phyloP scores from a whole-genome alignment of 2,329 filamentous ascomycete species.

The Stagonosporopsis rhizophila region DNA sequence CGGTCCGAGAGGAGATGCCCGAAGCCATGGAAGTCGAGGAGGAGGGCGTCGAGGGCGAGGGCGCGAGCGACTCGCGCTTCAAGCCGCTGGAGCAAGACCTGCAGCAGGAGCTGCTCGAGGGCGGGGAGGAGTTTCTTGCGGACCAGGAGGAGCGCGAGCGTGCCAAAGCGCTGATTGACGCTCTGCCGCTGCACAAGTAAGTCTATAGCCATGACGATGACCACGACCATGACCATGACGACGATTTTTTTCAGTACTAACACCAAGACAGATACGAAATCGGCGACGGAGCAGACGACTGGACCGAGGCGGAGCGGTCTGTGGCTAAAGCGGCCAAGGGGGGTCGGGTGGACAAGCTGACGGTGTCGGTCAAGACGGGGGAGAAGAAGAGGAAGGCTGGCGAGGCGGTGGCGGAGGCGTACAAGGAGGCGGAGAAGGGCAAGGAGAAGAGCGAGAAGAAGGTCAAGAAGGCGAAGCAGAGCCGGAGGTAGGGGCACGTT shows the following conservation, averaged over 20 bases:
- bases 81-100: constrained; percentile 74
- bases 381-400: constrained; percentile 78
- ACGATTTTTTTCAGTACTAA: constrained; percentile 1
- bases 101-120: constrained; percentile 84
- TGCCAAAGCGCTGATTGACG: constrained; percentile 87
- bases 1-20: constrained; percentile 59
- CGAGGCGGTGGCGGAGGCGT: constrained; percentile 59
- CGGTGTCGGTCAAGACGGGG: constrained; percentile 81
- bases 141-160: constrained; percentile 71
- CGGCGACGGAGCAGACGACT: constrained; percentile 58
- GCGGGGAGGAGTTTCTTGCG: constrained; percentile 75
- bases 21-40: constrained; percentile 51
- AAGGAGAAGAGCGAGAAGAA: constrained; percentile 46
- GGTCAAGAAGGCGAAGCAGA: constrained; percentile 38
- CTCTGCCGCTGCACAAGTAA: constrained; percentile 85
- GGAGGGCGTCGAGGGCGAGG: constrained; percentile 57
- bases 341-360: constrained; percentile 60
- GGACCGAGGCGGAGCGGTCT: constrained; percentile 75
- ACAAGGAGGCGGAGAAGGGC: constrained; percentile 47
- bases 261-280: constrained; percentile 51
- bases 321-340: constrained; percentile 60
- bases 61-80: constrained; percentile 68
- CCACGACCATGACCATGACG: too few relatives aligned
- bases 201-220: constrained; percentile 32
- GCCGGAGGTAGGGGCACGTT: constrained; percentile 9